Percentiles rank a stretch among this genome's conserved stretches.
Conservation (phyloP, 257 asterid species). For the Striga asiatica region DNA sequence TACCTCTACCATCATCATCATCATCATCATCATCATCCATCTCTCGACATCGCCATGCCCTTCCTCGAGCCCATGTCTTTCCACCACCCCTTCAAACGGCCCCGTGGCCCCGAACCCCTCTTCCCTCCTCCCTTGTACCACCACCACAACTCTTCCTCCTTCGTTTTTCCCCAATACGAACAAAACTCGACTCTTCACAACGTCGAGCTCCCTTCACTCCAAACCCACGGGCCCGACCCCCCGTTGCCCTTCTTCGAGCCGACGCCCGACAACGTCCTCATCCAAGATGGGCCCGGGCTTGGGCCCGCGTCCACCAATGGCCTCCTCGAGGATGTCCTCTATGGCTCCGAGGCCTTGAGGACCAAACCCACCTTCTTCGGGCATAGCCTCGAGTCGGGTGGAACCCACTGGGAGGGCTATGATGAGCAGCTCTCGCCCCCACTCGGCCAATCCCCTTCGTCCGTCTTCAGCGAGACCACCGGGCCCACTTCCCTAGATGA, state of each 20-base stretch:
- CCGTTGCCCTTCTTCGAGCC: conserved; percentile 36
- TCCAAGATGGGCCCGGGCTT: conserved; percentile 27
- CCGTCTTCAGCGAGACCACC: conserved; percentile 28
- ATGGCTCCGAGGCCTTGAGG: conserved; percentile 30
- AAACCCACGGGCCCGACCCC: conserved; percentile 44
- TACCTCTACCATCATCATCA: no score
- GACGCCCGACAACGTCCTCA: conserved; percentile 31
- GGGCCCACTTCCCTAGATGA: conserved; percentile 24
- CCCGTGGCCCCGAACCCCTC: conserved; percentile 24
- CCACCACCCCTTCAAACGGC: conserved; percentile 36
- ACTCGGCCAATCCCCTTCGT: conserved; percentile 28
- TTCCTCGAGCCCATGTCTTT: conserved; percentile 7
- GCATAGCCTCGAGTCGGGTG: conserved; percentile 26
- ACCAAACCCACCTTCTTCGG: conserved; percentile 13
- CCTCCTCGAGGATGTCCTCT: conserved; percentile 43
- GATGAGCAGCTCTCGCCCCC: conserved; percentile 34
- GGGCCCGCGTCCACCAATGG: conserved; percentile 39
- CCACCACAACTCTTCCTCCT: conserved; percentile 18
- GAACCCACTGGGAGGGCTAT: conserved; percentile 23
- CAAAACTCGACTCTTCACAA: neutral
- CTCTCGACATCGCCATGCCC: conserved; percentile 17
- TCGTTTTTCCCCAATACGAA: neutral
- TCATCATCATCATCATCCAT: conserved; percentile 16
- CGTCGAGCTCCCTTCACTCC: conserved; percentile 77
- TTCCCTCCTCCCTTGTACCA: conserved; percentile 14